Evolutionary conservation across 2,329 filamentous ascomycete genomes (phyloP).

Genomic region (Akanthomyces uredinophilus): DNA sequence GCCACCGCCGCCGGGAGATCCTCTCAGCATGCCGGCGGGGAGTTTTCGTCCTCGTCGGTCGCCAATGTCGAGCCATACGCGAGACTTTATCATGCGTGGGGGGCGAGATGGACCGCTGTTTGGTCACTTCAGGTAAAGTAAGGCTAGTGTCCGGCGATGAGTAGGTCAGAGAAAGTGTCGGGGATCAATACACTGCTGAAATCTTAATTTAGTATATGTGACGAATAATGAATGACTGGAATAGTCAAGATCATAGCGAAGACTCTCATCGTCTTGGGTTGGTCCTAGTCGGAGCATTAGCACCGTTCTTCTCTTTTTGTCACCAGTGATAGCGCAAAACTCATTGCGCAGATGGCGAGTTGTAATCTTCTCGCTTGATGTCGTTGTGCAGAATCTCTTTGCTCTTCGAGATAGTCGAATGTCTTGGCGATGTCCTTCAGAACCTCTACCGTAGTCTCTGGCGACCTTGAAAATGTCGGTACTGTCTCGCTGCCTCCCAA

Average conservation of each 20-base stretch:
- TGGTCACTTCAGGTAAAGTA: neutral
- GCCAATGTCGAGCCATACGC: neutral
- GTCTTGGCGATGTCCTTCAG: no score
- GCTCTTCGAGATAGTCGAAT: no score
- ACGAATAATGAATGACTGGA: neutral
- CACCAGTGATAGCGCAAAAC: neutral
- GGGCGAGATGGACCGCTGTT: neutral
- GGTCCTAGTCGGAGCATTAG: neutral
- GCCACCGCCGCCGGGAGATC: neutral
- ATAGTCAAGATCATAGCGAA: neutral
- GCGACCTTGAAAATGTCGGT: no score
- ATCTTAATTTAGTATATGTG: neutral
- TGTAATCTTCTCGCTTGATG: no score
- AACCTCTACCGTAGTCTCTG: no score
- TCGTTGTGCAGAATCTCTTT: no score
- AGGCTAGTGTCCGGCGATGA: no score
- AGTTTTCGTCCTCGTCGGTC: neutral
- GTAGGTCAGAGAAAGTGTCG: neutral
- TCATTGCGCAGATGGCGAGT: neutral
- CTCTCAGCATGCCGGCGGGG: neutral
- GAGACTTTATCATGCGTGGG: neutral
- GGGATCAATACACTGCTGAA: neutral
- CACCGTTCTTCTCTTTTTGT: no score
- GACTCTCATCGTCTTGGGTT: no score
- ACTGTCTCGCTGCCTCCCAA: no score